These are phyloP conservation scores for Ogataea populi-albae DNA, from an alignment of 805 yeast genomes.

Conservation along the genomic window DNA sequence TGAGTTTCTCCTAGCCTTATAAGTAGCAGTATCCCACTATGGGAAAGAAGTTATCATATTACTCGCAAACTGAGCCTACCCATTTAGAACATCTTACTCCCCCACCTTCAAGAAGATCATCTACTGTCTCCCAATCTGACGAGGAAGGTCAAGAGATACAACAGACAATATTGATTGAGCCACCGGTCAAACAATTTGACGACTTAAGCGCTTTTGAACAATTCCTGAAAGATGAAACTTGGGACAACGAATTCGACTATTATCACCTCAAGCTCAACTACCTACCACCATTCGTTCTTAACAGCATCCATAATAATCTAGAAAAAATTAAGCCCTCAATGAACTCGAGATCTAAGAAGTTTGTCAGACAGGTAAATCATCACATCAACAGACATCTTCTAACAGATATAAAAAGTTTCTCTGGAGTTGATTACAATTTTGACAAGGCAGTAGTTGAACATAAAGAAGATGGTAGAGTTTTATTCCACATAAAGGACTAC, in stretches of 20 bases:
- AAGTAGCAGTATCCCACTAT: conserved; percentile 8
- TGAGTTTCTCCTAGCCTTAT: too few species aligned
- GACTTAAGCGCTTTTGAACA: conserved; percentile 58
- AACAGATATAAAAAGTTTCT: conserved; percentile 53
- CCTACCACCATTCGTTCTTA: conserved; percentile 53
- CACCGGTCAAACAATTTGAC: conserved; percentile 43
- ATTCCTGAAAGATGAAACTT: conserved; percentile 55
- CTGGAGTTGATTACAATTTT: conserved; percentile 43
- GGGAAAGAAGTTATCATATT: conserved; percentile 20
- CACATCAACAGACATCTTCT: conserved; percentile 66
- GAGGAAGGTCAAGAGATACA: conserved; percentile 8
- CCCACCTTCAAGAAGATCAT: conserved; percentile 16
- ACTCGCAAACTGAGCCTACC: conserved; percentile 30
- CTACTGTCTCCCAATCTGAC: conserved; percentile 3
- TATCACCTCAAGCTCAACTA: conserved; percentile 20
- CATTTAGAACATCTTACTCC: conserved; percentile 29
- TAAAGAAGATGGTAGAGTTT: conserved; percentile 43
- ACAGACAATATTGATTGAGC: conserved; percentile 16
- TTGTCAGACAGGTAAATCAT: conserved; percentile 66
- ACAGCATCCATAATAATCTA: conserved; percentile 60
- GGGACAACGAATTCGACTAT: conserved; percentile 27
- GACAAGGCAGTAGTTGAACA: conserved; percentile 46
- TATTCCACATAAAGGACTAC: conserved; percentile 59
- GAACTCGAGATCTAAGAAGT: conserved; percentile 66
- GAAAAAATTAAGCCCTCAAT: conserved; percentile 68